A percentile compares a stretch with the other conserved stretches of the same genome.
These are phyloP conservation scores for Tricholoma terreum DNA, from an alignment of 768 basidiomycete species.

Conservation along the genomic window DNA sequence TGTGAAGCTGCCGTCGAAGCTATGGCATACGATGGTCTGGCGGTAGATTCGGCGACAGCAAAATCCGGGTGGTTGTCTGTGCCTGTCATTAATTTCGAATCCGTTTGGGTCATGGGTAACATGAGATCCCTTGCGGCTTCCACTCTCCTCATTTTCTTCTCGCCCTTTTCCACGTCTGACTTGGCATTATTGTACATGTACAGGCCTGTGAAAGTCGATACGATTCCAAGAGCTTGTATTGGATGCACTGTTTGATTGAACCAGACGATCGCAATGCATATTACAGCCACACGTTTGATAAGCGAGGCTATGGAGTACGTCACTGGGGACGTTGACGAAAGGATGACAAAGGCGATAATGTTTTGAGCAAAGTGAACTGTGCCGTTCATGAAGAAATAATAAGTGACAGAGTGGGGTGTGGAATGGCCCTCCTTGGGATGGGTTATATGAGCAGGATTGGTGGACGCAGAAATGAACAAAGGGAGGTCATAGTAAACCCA, in stretches of 20 bases:
- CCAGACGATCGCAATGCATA: conserved; percentile 97
- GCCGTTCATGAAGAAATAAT: conserved; percentile 91
- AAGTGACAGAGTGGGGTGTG: conserved; percentile 60
- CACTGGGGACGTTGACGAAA: conserved; percentile 94
- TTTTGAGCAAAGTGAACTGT: conserved; percentile 96
- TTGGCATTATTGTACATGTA: conserved; percentile 98
- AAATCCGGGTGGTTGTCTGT: conserved; percentile 35
- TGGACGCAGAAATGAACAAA: conserved; percentile 48
- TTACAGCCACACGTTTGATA: conserved; percentile 96
- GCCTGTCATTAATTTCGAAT: conserved; percentile 48
- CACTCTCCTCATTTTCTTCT: conserved; percentile 79
- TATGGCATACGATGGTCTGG: conserved; percentile 34
- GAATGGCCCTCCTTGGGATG: conserved; percentile 46
- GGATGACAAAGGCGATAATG: conserved; percentile 95
- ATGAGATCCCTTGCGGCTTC: conserved; percentile 67
- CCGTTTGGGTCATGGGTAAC: conserved; percentile 66
- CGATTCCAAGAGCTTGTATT: conserved; percentile 87
- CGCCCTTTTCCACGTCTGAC: conserved; percentile 87
- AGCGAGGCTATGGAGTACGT: conserved; percentile 98
- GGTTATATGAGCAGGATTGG: conserved; percentile 38
- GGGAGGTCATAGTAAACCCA: conserved; percentile 91
- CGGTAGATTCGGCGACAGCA: conserved; percentile 30
- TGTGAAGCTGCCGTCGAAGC: conserved; percentile 26
- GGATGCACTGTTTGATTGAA: conserved; percentile 85
- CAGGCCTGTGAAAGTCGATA: conserved; percentile 83